These are phyloP conservation scores for Taphrina sp. DNA, from an alignment of 1,139 yeast species.

Conservation along the genomic window DNA sequence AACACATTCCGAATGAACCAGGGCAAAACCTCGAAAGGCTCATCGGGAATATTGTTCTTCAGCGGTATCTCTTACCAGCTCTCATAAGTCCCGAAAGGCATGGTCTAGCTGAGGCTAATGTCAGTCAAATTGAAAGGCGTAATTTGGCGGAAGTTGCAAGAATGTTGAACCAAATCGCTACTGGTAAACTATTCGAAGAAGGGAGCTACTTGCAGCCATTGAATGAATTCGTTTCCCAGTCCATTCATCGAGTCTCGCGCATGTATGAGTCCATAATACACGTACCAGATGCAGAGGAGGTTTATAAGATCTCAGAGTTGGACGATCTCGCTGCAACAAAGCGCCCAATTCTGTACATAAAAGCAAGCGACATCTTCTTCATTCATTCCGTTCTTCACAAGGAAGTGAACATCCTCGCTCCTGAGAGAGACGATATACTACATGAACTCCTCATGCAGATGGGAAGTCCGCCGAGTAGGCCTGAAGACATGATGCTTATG, in stretches of 20 bases:
- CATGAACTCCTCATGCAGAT: slow-evolving; percentile 49
- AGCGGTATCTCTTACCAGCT: slow-evolving; percentile 64
- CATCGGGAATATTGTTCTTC: slow-evolving; percentile 66
- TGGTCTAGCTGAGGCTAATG: slow-evolving; percentile 51
- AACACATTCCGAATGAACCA: slow-evolving; percentile 54
- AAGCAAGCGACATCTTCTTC: slow-evolving; percentile 62
- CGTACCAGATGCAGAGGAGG: slow-evolving; percentile 51
- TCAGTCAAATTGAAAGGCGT: slow-evolving; percentile 45
- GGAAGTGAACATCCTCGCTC: slow-evolving; percentile 53
- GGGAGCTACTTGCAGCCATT: slow-evolving; percentile 76
- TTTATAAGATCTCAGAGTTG: slow-evolving; percentile 62
- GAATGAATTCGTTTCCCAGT: slow-evolving; percentile 63
- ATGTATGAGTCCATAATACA: slow-evolving; percentile 45
- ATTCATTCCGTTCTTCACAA: slow-evolving; percentile 59
- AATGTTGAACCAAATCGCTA: slow-evolving; percentile 63
- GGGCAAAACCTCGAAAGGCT: slow-evolving; percentile 57
- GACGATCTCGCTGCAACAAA: slow-evolving; percentile 69
- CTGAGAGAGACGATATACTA: slow-evolving; percentile 57
- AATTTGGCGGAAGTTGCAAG: slow-evolving; percentile 62
- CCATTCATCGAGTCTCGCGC: slow-evolving; percentile 51
- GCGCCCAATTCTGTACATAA: slow-evolving; percentile 63
- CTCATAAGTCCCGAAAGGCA: slow-evolving; percentile 67
- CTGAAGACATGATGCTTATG: slow-evolving; percentile 37
- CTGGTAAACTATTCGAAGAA: slow-evolving; percentile 64
- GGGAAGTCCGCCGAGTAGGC: slow-evolving; percentile 49